phyloP scores from a whole-genome alignment of 148 eudicot genomes.

The Camellia sinensis region DNA sequence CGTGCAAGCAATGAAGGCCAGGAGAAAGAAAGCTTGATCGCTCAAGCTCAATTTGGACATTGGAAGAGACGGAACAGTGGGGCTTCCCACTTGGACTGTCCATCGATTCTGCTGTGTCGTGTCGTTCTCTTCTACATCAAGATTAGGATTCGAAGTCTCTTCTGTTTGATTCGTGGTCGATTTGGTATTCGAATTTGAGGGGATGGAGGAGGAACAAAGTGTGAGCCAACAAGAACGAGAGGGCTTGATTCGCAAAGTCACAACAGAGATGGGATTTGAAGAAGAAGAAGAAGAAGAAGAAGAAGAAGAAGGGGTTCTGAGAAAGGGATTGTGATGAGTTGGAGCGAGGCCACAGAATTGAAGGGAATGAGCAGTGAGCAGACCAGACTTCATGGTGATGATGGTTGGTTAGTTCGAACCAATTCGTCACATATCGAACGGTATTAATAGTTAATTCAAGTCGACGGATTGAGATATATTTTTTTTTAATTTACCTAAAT shows the following conservation, averaged over 20 bases:
- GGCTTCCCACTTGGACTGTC: conserved; percentile 39
- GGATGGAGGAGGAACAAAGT: conserved; percentile 15
- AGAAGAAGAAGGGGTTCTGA: conserved; percentile 13
- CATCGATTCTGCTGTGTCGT: conserved; percentile 14
- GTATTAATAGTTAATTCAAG: no score
- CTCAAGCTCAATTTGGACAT: conserved; percentile 46
- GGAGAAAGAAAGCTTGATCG: conserved; percentile 63
- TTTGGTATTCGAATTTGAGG: conserved; percentile 7
- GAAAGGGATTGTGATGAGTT: conserved; percentile 7
- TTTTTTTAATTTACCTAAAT: no score
- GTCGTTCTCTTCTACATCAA: not conserved
- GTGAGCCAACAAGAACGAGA: conserved; percentile 3
- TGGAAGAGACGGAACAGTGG: conserved; percentile 35
- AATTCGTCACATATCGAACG: no score
- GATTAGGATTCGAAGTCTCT: conserved; percentile 2
- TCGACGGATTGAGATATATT: no score
- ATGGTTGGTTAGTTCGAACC: not conserved
- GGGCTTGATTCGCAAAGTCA: not conserved
- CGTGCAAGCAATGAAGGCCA: conserved; percentile 74
- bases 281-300: conserved; percentile 4
- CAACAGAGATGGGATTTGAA: not conserved
- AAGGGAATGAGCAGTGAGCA: not conserved
- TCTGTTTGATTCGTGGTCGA: not conserved
- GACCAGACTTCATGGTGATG: not conserved
- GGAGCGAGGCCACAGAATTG: not conserved